Evolutionary conservation across 305 asterid species (phyloP).

Genomic region (Salvia sclarea): DNA sequence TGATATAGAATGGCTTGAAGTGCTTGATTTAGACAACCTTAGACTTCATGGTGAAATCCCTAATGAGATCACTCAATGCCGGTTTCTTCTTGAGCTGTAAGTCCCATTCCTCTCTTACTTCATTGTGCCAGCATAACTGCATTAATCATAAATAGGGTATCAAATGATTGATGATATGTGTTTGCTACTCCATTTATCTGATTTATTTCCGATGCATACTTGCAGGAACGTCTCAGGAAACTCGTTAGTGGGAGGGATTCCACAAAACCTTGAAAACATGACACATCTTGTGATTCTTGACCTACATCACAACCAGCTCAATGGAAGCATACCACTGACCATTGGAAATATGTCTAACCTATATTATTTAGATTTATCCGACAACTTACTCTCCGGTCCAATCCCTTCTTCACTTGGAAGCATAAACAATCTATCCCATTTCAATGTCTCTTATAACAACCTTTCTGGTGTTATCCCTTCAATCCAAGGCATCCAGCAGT

Average conservation of each 20-base stretch:
- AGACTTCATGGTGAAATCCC: slow-evolving; percentile 74
- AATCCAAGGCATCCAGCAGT: slow-evolving; percentile 42
- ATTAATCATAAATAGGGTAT: background rate
- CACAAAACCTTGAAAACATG: slow-evolving; percentile 14
- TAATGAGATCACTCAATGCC: slow-evolving; percentile 62
- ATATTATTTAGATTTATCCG: slow-evolving; percentile 54
- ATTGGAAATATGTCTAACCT: slow-evolving; percentile 67
- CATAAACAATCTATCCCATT: background rate
- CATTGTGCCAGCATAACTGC: background rate
- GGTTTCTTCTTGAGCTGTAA: slow-evolving; percentile 67
- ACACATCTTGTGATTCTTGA: slow-evolving; percentile 60
- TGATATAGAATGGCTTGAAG: slow-evolving; percentile 78
- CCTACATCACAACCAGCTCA: slow-evolving; percentile 64
- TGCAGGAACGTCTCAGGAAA: slow-evolving; percentile 15
- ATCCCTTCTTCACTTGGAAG: slow-evolving; percentile 4
- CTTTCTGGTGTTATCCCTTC: slow-evolving; percentile 82
- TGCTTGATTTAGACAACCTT: slow-evolving; percentile 72
- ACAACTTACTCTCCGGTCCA: slow-evolving; percentile 11
- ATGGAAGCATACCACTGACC: slow-evolving; percentile 62
- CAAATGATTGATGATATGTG: background rate
- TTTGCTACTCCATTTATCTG: background rate
- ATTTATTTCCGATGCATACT: background rate
- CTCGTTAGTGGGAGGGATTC: slow-evolving; percentile 16
- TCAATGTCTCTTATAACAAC: slow-evolving; percentile 63
- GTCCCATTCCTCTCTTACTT: background rate